Evolutionary conservation across 2,329 filamentous ascomycete genomes (phyloP), one percentile per base, ranked within the genome.

Genomic region (Fusarium papillatum): DNA sequence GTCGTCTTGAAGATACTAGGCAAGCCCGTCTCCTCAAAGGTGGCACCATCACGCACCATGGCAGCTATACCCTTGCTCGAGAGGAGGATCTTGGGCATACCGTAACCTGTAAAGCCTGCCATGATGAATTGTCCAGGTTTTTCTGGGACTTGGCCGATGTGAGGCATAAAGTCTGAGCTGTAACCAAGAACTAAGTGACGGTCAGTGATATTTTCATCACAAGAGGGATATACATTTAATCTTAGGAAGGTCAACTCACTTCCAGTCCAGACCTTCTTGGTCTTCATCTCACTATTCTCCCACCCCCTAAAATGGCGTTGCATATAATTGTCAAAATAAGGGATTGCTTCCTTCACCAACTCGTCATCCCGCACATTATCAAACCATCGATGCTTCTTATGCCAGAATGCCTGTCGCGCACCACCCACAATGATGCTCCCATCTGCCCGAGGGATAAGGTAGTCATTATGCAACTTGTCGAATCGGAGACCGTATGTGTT

Each of bases 41-140:
- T 62, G 1, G 61, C 55, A 4, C 76, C 81, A 4, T 82, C 73
- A 5, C 76, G 39, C 1, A 87, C 71, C 85, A 89, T 87, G 31
- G 78, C 70, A 4, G 83, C 85, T 6, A 89, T 41, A 0, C 83
- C 86, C 72, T 86, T 85, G n/a, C 83, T 83, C 4, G 83, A 79
- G 1, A 86, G 80, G 17, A 85, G 84, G 39, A 88, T 85, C 34
- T 86, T 76, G 2, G 86, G 84, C 87, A 89, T 89, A 2, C 88
- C 88, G 69, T 89, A 87, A 0, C 88, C 88, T 48, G 84, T 86
- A 69, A 88, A 89, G 0, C 88, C 88, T 1, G 85, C 87, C n/a
- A 86, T 77, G 34, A 89, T 80, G 66, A 83, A 86, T 66, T 87
- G 83, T 5, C 82, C 83, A 3, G 80, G 67, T 59, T 81, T 82